Evolutionary conservation across 352 stramenopile species (phyloP), one percentile per base, ranked within the genome.

Genomic region (Pythium aristosporum): DNA sequence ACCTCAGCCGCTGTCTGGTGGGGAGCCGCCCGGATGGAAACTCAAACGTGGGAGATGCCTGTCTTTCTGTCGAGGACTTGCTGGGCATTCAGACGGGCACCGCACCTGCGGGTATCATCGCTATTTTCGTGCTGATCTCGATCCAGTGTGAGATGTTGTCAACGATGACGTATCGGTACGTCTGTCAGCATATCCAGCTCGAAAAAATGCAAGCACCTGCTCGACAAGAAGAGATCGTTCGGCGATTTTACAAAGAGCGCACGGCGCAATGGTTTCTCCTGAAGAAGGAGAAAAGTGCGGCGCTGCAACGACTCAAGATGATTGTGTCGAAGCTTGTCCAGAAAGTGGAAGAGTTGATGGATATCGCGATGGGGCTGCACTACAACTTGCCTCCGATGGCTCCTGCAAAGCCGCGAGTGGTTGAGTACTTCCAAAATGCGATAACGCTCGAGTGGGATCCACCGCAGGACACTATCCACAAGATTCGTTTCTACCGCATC

Each of bases 321-420:
- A 94, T 94, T 56, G 87, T 96, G 6, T 93, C 84, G 0, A 94
- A 94, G 61, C 72, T 94, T 1, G 87, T 96, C 0, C 85, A 96
- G 59, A 94, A 94, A 53, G 84, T 94, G 9, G 84, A 94, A 67
- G 87, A 96, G 57, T 76, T 96, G 41, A 93, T 96, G 85, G 87
- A 96, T 56, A 94, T 96, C 41, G 87, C 87, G 0, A 85, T 91
- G 66, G 87, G 85, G 0, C 43, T 96, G 9, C 79, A 96, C 58
- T 80, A 94, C 65, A 94, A 91, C 43, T 58, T 96, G 15, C 87
- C 87, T 8, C 87, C 87, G 3, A 90, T 93, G 72, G 82, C 87
- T 9, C 87, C 85, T 3, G 67, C 73, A 2, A 85, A 87, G 34
- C 84, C 85, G 15, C 52, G 64, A 15, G 61, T 80, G 15, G 60